Conservation (phyloP, 2,329 filamentous ascomycete genomes). For the Penicillium sp. region DNA sequence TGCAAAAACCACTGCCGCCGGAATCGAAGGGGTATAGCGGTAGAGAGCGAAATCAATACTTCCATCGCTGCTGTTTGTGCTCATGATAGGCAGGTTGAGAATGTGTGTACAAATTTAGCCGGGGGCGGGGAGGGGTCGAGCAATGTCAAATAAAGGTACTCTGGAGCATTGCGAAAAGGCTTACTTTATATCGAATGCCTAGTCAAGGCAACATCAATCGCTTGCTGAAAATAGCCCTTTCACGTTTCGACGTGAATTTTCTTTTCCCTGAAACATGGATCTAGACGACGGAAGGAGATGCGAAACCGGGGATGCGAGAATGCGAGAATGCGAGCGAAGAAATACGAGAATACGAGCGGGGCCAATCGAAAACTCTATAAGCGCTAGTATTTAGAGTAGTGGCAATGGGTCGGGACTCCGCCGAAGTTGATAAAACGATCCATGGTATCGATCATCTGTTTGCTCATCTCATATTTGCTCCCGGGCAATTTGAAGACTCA, state of each 20-base stretch:
- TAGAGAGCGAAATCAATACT: constrained; percentile 40
- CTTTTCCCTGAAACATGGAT: not conserved
- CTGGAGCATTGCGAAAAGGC: not conserved
- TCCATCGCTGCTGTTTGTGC: constrained; percentile 2
- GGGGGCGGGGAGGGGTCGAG: too few relatives aligned
- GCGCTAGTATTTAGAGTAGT: not conserved
- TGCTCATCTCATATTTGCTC: not conserved
- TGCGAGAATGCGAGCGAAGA: constrained; percentile 14
- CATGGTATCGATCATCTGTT: not conserved
- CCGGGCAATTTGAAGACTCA: not conserved
- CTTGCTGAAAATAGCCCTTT: not conserved
- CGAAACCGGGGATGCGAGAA: constrained; percentile 11
- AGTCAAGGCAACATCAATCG: not conserved
- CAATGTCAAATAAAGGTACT: not conserved
- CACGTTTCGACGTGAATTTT: not conserved
- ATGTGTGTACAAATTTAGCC: not conserved
- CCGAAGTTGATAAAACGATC: not conserved
- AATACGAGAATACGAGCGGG: constrained; percentile 16
- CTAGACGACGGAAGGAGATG: not conserved
- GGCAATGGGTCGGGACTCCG: not conserved
- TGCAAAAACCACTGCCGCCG: constrained; percentile 26
- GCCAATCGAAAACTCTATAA: not conserved
- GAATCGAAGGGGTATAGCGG: constrained; percentile 40
- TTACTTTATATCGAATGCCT: not conserved
- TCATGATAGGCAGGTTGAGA: constrained; percentile 7